phyloP scores from a whole-genome alignment of 2,329 filamentous ascomycete species.

The Arthrobotrys iridis region DNA sequence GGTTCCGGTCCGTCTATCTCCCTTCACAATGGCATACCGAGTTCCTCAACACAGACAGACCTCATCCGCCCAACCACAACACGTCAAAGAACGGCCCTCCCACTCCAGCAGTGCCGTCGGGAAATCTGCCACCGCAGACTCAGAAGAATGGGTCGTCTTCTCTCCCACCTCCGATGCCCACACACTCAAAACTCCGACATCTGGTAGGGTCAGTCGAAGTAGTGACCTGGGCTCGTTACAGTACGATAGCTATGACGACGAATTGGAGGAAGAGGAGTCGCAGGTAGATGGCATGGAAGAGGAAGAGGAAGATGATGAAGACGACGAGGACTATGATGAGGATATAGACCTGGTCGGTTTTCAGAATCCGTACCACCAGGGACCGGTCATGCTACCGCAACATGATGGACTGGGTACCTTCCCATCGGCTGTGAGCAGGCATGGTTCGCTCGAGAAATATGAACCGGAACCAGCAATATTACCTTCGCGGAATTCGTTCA shows the following conservation, averaged over 20 bases:
- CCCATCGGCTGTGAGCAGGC: constrained; percentile 66
- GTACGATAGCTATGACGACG: constrained; percentile 65
- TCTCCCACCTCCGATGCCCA: constrained; percentile 73
- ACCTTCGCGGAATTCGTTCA: constrained; percentile 45
- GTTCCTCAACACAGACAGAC: constrained; percentile 50
- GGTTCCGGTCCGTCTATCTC: not conserved
- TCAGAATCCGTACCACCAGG: constrained; percentile 64
- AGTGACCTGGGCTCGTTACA: constrained; percentile 75
- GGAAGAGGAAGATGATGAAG: constrained; percentile 78
- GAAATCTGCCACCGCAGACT: constrained; percentile 52
- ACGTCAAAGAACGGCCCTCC: constrained; percentile 33
- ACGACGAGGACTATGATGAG: constrained; percentile 82
- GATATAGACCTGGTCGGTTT: constrained; percentile 61
- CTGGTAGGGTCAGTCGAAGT: constrained; percentile 80
- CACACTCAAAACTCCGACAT: constrained; percentile 74
- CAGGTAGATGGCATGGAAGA: constrained; percentile 65
- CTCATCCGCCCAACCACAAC: constrained; percentile 34
- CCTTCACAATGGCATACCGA: constrained; percentile 46
- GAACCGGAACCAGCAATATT: constrained; percentile 71
- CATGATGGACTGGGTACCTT: constrained; percentile 95
- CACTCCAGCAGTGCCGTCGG: constrained; percentile 35
- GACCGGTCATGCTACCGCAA: constrained; percentile 78
- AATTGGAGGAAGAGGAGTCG: constrained; percentile 61
- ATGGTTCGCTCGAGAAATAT: constrained; percentile 65
- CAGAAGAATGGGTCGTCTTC: constrained; percentile 93